phyloP scores from a whole-genome alignment of 176 grass and related monocot genomes.

The Hordeum marinum region DNA sequence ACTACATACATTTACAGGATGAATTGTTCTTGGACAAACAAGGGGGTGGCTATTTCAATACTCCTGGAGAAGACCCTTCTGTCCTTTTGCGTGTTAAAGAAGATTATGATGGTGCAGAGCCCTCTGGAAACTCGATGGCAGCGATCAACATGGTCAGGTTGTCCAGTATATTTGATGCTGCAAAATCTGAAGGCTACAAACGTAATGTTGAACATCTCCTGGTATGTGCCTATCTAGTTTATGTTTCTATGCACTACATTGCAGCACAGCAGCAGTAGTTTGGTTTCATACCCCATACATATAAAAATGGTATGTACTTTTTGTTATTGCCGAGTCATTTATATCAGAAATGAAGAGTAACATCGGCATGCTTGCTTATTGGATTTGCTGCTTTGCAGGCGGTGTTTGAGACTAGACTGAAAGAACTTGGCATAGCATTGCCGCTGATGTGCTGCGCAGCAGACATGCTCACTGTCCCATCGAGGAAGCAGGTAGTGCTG shows the following conservation, averaged over 20 bases:
- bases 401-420: constrained; percentile 69
- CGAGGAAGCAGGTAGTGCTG: constrained; percentile 76
- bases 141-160: constrained; percentile 89
- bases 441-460: constrained; percentile 91
- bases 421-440: constrained; percentile 72
- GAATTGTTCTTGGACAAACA: constrained; percentile 79
- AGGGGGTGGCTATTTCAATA: constrained; percentile 96
- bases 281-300: background rate
- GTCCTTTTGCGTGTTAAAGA: constrained; percentile 87
- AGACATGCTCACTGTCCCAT: constrained; percentile 70
- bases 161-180: constrained; percentile 57
- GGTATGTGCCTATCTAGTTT: constrained; percentile 40
- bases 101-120: constrained; percentile 97
- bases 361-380: background rate
- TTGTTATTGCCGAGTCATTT: background rate
- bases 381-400: constrained; percentile 41
- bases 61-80: constrained; percentile 86
- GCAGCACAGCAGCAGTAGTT: background rate
- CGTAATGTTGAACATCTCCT: constrained; percentile 77
- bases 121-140: constrained; percentile 87
- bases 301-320: background rate
- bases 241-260: background rate
- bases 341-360: background rate
- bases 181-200: constrained; percentile 54
- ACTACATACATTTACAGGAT: constrained; percentile 44